phyloP scores from a whole-genome alignment of 1,284 basidiomycete genomes.

The Cutaneotrichosporon cutaneum region DNA sequence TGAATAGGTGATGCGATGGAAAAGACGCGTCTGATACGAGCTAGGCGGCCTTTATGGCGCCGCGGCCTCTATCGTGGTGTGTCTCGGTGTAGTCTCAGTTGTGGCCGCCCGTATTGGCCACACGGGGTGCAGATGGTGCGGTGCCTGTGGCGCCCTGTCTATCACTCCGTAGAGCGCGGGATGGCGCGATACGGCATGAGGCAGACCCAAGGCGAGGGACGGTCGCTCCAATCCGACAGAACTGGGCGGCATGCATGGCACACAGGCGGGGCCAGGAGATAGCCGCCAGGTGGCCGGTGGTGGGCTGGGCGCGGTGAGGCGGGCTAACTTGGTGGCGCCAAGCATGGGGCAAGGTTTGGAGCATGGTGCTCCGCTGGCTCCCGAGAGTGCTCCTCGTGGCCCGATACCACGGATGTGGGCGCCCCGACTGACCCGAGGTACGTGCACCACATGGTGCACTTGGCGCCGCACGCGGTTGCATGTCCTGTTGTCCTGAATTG shows the following conservation, averaged over 20 bases:
- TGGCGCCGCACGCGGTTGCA: neutral
- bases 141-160: too few species aligned
- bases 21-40: neutral
- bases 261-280: too few species aligned
- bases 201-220: too few species aligned
- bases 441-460: neutral
- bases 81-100: neutral
- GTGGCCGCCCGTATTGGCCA: too few species aligned
- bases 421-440: neutral
- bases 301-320: too few species aligned
- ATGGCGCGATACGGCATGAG: too few species aligned
- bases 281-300: too few species aligned
- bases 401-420: neutral
- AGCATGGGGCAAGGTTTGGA: neutral
- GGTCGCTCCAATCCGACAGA: too few species aligned
- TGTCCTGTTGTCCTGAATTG: neutral
- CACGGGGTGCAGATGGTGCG: too few species aligned
- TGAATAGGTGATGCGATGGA: neutral
- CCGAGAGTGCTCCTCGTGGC: neutral
- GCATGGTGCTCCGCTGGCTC: neutral
- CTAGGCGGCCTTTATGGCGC: too few species aligned
- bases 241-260: too few species aligned
- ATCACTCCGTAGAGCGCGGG: too few species aligned
- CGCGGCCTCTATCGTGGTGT: neutral
- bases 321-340: neutral